phyloP scores from a whole-genome alignment of 768 basidiomycete genomes.

The Candolleomyces aberdarensis region DNA sequence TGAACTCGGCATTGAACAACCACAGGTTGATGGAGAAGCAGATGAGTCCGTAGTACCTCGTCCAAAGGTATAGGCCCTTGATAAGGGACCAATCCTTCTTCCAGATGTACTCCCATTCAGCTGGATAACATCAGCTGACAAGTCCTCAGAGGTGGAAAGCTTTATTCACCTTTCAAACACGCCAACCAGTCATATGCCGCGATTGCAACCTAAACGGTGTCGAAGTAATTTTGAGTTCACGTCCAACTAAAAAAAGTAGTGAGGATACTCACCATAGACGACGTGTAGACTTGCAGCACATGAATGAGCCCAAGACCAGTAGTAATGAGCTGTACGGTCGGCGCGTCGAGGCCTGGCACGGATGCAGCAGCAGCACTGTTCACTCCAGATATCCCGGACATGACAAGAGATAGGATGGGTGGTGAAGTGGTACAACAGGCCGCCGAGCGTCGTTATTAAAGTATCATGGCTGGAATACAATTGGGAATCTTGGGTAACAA shows the following conservation, averaged over 20 bases:
- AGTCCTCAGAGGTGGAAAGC: background rate
- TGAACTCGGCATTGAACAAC: slow-evolving; percentile 15
- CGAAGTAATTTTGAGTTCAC: background rate
- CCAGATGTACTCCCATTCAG: slow-evolving; percentile 14
- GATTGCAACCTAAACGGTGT: slow-evolving; percentile 7
- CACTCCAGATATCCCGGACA: slow-evolving; percentile 11
- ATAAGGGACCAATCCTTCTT: slow-evolving; percentile 14
- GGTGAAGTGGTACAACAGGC: background rate
- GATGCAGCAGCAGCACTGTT: slow-evolving; percentile 10
- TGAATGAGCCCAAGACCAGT: slow-evolving; percentile 12
- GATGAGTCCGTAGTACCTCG: slow-evolving; percentile 12
- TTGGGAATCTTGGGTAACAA: no score
- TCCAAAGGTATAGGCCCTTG: slow-evolving; percentile 15
- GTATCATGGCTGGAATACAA: no score
- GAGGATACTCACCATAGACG: slow-evolving; percentile 9
- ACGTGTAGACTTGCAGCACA: slow-evolving; percentile 14
- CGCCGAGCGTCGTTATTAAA: no score
- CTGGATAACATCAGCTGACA: background rate
- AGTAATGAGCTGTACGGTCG: background rate
- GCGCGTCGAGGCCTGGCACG: background rate
- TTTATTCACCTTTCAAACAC: slow-evolving; percentile 4
- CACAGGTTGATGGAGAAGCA: slow-evolving; percentile 13
- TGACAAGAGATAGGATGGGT: background rate
- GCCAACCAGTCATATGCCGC: slow-evolving; percentile 15
- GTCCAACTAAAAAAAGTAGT: background rate